Evolutionary conservation across 2,329 filamentous ascomycete genomes (phyloP), one percentile per base, ranked within the genome.

Genomic region (Alternaria alternata): DNA sequence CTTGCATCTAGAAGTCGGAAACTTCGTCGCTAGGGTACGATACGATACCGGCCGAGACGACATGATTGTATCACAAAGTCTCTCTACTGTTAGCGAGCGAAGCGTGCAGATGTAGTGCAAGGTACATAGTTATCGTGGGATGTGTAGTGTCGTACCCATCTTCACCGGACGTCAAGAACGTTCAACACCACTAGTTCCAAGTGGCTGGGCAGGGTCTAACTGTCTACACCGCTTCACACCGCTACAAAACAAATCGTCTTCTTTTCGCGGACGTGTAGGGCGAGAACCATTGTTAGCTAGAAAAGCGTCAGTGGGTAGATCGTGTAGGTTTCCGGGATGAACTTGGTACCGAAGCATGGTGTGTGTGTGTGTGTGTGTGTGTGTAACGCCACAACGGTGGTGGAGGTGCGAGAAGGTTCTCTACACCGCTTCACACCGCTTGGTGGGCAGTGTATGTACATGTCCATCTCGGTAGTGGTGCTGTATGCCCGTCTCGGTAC

Each of bases 141-240:
- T 20, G 3, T n/a, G 39, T 42, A 24, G 39, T 48, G 18, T 24
- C 14, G 12, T 41, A 44, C 36, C 54, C 57, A 57, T 52, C 44
- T 48, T 60, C 61, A 62, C 52, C 59, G 59, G 58, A 56, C 42
- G 46, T 49, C 30, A 7, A 49, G 24, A 26, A 30, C 28, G 14
- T 44, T n/a, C 14, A 38, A 32, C 24, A 30, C 28, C 9, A 30
- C 28, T 30, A 30, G 28, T 11, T 30, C 28, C 28, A 30, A 30
- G 28, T 30, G 28, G 32, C 32, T 36, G 32, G 32, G 32, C 32
- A 30, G 28, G 28, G 11, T 30, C 28, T 11, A 12, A 30, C 28
- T 30, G 28, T 52, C 56, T 56, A 63, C 67, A 69, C 65, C 67
- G 63, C 67, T 62, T 48, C 58, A 63, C 66, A 67, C 66, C 62